Percentiles rank a stretch among this genome's conserved stretches.
Evolutionary conservation across 768 basidiomycete species (phyloP).

Genomic region (Rhodotorula sphaerocarpa): DNA sequence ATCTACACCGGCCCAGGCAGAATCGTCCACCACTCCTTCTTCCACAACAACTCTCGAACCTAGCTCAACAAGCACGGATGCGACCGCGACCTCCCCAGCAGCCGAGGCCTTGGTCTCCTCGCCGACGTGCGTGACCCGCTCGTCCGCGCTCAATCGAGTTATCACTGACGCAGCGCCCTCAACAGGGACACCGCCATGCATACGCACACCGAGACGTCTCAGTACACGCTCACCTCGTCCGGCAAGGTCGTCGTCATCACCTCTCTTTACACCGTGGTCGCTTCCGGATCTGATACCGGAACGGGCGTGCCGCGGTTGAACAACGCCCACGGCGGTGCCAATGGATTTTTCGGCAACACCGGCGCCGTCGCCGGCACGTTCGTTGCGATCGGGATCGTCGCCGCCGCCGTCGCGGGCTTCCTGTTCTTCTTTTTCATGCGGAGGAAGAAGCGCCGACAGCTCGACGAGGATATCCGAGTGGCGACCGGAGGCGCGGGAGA

Average conservation of each 20-base stretch:
- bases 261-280: constrained; percentile 13
- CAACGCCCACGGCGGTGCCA: constrained; percentile 5
- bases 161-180: no score
- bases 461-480: constrained; percentile 41
- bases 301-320: constrained; percentile 15
- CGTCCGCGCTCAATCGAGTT: no score
- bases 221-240: constrained; percentile 28
- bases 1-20: no score
- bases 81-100: no score
- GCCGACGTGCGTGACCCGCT: not conserved
- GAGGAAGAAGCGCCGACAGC: constrained; percentile 40
- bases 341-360: constrained; percentile 66
- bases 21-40: not conserved
- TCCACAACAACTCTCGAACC: not conserved
- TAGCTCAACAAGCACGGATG: not conserved
- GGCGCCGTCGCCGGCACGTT: constrained; percentile 69
- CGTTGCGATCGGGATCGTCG: constrained; percentile 62
- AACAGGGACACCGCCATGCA: not conserved
- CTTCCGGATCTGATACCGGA: constrained; percentile 7
- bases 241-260: constrained; percentile 33
- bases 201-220: not conserved
- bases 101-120: not conserved
- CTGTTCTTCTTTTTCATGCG: constrained; percentile 47
- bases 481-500: constrained; percentile 39
- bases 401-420: constrained; percentile 49